phyloP scores from a whole-genome alignment of 2,329 filamentous ascomycete genomes.

The Penicillium sp. region DNA sequence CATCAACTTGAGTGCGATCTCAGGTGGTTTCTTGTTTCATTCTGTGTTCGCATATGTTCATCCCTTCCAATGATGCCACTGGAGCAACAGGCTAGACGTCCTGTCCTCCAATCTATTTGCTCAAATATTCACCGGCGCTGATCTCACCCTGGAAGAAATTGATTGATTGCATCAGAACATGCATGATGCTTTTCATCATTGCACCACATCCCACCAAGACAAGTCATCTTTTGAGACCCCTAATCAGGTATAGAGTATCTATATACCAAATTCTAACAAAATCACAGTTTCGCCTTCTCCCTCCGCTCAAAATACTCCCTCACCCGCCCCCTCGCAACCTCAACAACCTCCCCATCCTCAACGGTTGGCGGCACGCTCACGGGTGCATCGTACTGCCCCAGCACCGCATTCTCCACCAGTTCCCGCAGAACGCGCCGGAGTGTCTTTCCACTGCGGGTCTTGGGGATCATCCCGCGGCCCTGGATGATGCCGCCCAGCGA shows the following conservation, averaged over 20 bases:
- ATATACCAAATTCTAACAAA: not conserved
- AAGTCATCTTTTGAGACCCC: no score
- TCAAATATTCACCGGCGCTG: no score
- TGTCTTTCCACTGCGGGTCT: conserved; percentile 90
- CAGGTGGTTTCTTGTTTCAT: no score
- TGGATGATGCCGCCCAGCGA: conserved; percentile 81
- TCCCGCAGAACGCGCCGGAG: conserved; percentile 76
- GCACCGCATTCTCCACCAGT: conserved; percentile 75
- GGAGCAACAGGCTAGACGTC: not conserved
- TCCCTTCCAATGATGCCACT: no score
- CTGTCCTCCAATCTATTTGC: no score
- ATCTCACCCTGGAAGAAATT: no score
- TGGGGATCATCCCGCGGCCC: conserved; percentile 82
- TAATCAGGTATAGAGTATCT: not conserved
- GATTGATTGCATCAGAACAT: not conserved
- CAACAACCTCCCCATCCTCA: conserved; percentile 73
- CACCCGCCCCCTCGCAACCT: conserved; percentile 68
- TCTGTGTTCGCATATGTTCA: no score
- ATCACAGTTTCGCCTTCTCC: conserved; percentile 47
- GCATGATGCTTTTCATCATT: no score
- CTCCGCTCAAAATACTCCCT: conserved; percentile 66
- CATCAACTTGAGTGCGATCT: no score
- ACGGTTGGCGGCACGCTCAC: conserved; percentile 79
- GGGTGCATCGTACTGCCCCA: conserved; percentile 67
- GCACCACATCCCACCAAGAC: no score